phyloP scores from a whole-genome alignment of 345 rosid genomes.

The Firmiana major region DNA sequence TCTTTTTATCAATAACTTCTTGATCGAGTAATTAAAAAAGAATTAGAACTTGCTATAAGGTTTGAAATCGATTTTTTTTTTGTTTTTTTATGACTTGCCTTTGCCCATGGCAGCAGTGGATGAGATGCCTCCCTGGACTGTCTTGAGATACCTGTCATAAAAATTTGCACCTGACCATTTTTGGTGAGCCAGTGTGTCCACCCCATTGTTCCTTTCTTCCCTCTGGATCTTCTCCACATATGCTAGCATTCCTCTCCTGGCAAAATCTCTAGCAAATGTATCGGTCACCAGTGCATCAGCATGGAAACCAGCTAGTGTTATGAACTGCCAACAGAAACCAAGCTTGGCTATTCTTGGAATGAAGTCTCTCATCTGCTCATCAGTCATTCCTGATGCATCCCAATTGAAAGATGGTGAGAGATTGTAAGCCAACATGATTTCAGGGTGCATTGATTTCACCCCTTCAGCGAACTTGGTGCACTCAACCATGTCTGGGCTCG shows the following conservation, averaged over 20 bases:
- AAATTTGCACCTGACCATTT: constrained; percentile 98
- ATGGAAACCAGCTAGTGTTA: constrained; percentile 90
- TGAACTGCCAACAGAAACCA: constrained; percentile 96
- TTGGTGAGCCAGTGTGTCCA: constrained; percentile 94
- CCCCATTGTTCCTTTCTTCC: constrained; percentile 89
- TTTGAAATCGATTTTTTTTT: too few species aligned
- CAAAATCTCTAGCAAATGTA: constrained; percentile 78
- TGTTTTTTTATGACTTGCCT: constrained; percentile 69
- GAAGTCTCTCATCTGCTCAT: constrained; percentile 78
- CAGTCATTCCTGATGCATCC: constrained; percentile 94
- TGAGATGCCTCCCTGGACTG: constrained; percentile 91
- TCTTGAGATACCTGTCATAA: constrained; percentile 83
- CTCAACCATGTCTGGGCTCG: constrained; percentile 74
- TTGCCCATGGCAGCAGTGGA: constrained; percentile 99
- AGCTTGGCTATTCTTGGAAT: constrained; percentile 76
- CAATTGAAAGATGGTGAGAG: constrained; percentile 94
- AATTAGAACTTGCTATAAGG: too few species aligned
- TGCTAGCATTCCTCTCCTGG: constrained; percentile 86
- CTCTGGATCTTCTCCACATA: constrained; percentile 97
- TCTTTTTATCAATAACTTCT: too few species aligned
- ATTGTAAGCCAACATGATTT: constrained; percentile 85
- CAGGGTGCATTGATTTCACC: constrained; percentile 60
- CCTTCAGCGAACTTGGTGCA: constrained; percentile 77
- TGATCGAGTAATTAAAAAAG: too few species aligned
- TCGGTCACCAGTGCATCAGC: constrained; percentile 84